These are phyloP conservation scores for Eutypa lata DNA, from an alignment of 2,329 filamentous ascomycete species.

Conservation along the genomic window DNA sequence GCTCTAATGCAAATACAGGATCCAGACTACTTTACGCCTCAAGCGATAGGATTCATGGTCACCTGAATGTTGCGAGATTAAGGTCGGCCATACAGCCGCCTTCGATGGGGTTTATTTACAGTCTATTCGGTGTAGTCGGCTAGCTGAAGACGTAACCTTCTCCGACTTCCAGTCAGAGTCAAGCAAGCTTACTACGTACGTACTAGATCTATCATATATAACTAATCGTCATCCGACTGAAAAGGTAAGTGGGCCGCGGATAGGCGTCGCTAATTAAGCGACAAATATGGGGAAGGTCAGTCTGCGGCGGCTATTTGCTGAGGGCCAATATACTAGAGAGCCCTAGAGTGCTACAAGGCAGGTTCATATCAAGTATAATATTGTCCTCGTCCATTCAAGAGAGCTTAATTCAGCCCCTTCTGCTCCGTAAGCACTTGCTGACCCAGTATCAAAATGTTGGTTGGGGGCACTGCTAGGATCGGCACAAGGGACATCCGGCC, in stretches of 20 bases:
- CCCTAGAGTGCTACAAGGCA: constrained; percentile 1
- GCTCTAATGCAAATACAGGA: too few species aligned
- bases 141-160: neutral
- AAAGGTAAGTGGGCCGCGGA: neutral
- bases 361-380: neutral
- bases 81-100: too few species aligned
- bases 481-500: neutral
- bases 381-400: neutral
- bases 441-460: too few species aligned
- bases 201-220: neutral
- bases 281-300: constrained; percentile 3
- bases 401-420: neutral
- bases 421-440: too few species aligned
- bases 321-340: constrained; percentile 8
- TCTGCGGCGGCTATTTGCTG: constrained; percentile 10
- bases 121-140: too few species aligned
- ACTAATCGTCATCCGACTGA: neutral
- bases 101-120: too few species aligned
- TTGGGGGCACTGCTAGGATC: neutral
- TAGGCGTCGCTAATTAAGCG: constrained; percentile 3
- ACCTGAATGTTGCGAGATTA: too few species aligned
- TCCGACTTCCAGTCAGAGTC: neutral
- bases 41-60: too few species aligned
- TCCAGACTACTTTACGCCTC: too few species aligned
- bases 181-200: neutral